A percentile compares a stretch with the other conserved stretches of the same genome.
Conservation (phyloP, 495 filamentous ascomycete genomes). For the Penicillium verhagenii region DNA sequence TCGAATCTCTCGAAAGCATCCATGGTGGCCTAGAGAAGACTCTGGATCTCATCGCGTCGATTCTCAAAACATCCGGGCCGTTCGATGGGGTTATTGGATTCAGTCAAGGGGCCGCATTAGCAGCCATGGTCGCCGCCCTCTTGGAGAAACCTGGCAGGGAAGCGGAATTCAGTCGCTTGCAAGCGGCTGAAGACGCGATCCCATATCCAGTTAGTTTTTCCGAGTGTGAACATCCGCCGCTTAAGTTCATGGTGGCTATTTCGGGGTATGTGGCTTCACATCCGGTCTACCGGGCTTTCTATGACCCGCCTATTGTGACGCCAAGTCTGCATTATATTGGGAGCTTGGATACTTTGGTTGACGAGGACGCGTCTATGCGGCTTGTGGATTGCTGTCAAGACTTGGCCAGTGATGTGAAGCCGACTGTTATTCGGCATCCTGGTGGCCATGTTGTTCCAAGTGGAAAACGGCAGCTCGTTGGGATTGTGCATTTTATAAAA, state of each 20-base stretch:
- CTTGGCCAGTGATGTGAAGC: background rate
- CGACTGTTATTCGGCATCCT: constrained; percentile 3
- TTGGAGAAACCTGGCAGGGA: constrained; percentile 1
- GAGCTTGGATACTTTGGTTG: constrained; percentile 9
- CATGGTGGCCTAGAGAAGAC: background rate
- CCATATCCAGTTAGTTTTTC: constrained; percentile 5
- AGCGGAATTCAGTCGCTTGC: background rate
- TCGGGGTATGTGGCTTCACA: constrained; percentile 8
- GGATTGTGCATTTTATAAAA: constrained; percentile 3
- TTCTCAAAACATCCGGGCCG: constrained; percentile 24
- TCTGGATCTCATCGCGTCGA: background rate
- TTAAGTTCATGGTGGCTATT: constrained; percentile 1
- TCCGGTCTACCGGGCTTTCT: constrained; percentile 5
- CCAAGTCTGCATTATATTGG: constrained; percentile 5
- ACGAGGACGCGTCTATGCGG: constrained; percentile 2
- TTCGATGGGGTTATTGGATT: constrained; percentile 40
- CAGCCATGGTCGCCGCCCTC: constrained; percentile 7
- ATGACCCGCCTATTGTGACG: constrained; percentile 2
- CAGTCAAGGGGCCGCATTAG: constrained; percentile 23
- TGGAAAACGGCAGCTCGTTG: constrained; percentile 3
- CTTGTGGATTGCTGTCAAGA: background rate
- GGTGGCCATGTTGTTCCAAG: constrained; percentile 4
- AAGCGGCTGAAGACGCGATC: background rate
- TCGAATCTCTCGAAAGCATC: constrained; percentile 1
- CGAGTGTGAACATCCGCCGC: background rate